These are phyloP conservation scores for Suillus clintonianus DNA, from an alignment of 768 basidiomycete genomes.

Conservation along the genomic window DNA sequence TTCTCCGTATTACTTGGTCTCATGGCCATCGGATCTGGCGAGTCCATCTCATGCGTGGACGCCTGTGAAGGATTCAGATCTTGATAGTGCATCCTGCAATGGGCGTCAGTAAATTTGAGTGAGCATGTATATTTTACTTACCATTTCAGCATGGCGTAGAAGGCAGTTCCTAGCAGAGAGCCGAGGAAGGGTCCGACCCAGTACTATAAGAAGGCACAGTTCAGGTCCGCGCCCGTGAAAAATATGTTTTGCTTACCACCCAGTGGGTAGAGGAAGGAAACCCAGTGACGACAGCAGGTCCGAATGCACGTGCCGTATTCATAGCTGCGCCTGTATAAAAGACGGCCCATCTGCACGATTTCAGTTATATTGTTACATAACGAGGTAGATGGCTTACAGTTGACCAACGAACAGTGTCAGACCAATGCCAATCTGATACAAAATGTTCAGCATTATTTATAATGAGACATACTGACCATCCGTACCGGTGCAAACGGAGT, in stretches of 20 bases:
- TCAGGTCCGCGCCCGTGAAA: neutral
- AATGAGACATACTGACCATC: neutral
- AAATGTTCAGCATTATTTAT: neutral
- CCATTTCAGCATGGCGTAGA: conserved; percentile 62
- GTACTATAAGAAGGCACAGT: conserved; percentile 42
- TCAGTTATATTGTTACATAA: neutral
- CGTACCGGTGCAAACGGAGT: conserved; percentile 70
- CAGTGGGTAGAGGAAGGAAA: conserved; percentile 57
- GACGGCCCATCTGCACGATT: conserved; percentile 49
- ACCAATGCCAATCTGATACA: conserved; percentile 59
- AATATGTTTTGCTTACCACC: conserved; percentile 48
- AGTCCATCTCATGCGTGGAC: conserved; percentile 30
- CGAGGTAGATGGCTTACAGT: conserved; percentile 40
- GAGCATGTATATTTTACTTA: conserved; percentile 23
- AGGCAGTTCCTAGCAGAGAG: conserved; percentile 54
- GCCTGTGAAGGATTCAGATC: conserved; percentile 32
- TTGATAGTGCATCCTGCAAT: conserved; percentile 25
- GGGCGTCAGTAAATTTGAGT: conserved; percentile 6
- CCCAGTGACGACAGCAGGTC: conserved; percentile 66
- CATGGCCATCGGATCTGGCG: conserved; percentile 16
- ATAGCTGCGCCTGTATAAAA: conserved; percentile 66
- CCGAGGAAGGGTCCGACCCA: conserved; percentile 75
- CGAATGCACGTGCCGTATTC: conserved; percentile 72
- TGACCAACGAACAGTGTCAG: conserved; percentile 65
- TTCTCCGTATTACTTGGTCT: neutral